Percentiles rank a stretch among this genome's conserved stretches.
Evolutionary conservation across 2,329 filamentous ascomycete genomes (phyloP).

Genomic region (Annulohypoxylon truncatum): DNA sequence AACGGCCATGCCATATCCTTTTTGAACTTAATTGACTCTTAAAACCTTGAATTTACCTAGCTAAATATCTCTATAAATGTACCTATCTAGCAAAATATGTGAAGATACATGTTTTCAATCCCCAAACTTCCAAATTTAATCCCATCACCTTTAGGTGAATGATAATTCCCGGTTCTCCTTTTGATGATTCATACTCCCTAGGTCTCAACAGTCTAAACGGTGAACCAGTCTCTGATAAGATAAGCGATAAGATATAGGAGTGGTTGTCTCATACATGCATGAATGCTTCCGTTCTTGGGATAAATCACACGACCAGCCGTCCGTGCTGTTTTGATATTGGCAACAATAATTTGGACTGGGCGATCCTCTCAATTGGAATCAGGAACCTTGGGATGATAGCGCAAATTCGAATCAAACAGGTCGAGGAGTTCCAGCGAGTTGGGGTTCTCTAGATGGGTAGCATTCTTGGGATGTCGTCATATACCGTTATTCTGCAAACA

Average conservation of each 20-base stretch:
- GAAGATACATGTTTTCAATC: too few relatives aligned
- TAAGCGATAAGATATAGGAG: constrained; percentile 22
- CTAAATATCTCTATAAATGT: too few relatives aligned
- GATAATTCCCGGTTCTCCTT: background rate
- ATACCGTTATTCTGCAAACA: constrained; percentile 24
- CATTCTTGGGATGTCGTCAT: constrained; percentile 23
- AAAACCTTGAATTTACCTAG: background rate
- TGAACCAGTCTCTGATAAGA: constrained; percentile 11
- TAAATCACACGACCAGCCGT: background rate
- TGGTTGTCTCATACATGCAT: constrained; percentile 5
- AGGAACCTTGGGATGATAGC: background rate
- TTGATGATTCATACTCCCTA: background rate
- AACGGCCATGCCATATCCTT: background rate
- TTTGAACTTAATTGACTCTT: background rate
- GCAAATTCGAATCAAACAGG: background rate
- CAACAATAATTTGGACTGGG: background rate
- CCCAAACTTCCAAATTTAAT: too few relatives aligned
- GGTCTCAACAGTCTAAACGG: background rate
- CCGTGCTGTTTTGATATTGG: background rate
- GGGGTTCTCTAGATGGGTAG: constrained; percentile 18
- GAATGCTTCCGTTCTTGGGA: constrained; percentile 5
- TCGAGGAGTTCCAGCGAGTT: background rate
- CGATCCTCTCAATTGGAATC: background rate
- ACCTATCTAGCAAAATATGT: too few relatives aligned
- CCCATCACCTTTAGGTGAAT: background rate